A percentile compares a stretch with the other conserved stretches of the same genome.
Evolutionary conservation across 2,329 filamentous ascomycete species (phyloP).

Genomic region (Phyllosticta citribraziliensis): DNA sequence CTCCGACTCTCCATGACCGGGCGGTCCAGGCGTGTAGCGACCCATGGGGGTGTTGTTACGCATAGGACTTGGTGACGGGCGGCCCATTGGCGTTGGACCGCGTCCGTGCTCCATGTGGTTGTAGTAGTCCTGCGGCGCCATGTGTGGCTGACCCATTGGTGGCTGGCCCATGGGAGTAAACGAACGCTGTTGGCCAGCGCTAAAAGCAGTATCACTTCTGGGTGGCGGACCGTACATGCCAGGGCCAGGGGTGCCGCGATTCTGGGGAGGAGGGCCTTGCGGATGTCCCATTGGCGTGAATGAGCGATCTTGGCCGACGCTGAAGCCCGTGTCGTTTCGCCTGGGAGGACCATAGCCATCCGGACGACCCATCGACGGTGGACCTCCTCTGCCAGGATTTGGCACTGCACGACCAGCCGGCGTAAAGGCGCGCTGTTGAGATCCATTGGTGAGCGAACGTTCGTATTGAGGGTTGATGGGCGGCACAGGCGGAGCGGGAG

Average conservation of each 20-base stretch:
- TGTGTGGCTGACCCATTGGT: constrained; percentile 1
- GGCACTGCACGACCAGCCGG: neutral
- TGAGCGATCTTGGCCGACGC: constrained; percentile 8
- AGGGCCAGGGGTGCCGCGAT: constrained; percentile 2
- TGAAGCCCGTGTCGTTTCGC: neutral
- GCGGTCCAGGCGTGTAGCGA: neutral
- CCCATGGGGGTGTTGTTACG: constrained; percentile 7
- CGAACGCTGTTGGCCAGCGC: constrained; percentile 1
- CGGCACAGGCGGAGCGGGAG: constrained; percentile 19
- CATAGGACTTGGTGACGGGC: constrained; percentile 13
- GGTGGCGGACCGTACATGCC: neutral
- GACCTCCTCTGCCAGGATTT: neutral
- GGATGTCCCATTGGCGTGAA: constrained; percentile 16
- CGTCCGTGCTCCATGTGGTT: constrained; percentile 13
- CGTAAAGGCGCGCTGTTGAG: constrained; percentile 17
- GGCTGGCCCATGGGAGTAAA: constrained; percentile 20
- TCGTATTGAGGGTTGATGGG: constrained; percentile 14
- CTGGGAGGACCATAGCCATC: neutral
- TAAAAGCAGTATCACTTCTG: constrained; percentile 3
- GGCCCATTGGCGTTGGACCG: constrained; percentile 24
- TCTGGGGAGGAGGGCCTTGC: constrained; percentile 20
- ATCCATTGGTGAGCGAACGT: constrained; percentile 5
- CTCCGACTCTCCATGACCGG: neutral
- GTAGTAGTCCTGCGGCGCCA: constrained; percentile 6
- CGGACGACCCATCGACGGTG: neutral